Percentiles rank a stretch among this genome's conserved stretches.
Conservation (phyloP, 768 basidiomycete genomes). For the Auriscalpium microsporum region DNA sequence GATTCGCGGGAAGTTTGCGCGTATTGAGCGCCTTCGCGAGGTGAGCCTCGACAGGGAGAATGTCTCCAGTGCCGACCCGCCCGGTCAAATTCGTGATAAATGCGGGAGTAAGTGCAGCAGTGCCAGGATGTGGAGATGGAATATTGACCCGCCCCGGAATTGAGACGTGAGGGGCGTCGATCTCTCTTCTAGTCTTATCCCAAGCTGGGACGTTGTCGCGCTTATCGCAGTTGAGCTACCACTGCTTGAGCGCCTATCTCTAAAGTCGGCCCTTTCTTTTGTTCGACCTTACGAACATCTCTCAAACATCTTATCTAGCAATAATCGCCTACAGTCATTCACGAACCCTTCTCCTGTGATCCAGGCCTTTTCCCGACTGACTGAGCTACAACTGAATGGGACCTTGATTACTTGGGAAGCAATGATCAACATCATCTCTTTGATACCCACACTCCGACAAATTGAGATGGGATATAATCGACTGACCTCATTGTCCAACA, state of each 20-base stretch:
- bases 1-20: slow-evolving; percentile 60
- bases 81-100: slow-evolving; percentile 42
- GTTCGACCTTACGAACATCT: not conserved
- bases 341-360: slow-evolving; percentile 23
- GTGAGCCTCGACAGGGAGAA: slow-evolving; percentile 68
- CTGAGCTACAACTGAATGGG: slow-evolving; percentile 65
- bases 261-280: slow-evolving; percentile 57
- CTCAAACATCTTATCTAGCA: slow-evolving; percentile 3
- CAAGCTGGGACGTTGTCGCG: slow-evolving; percentile 63
- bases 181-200: slow-evolving; percentile 66
- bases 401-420: slow-evolving; percentile 69
- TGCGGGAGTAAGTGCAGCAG: slow-evolving; percentile 56
- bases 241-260: slow-evolving; percentile 50
- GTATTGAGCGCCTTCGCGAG: slow-evolving; percentile 61
- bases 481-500: slow-evolving; percentile 28
- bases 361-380: slow-evolving; percentile 41
- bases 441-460: slow-evolving; percentile 45
- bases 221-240: slow-evolving; percentile 55
- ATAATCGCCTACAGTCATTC: slow-evolving; percentile 51
- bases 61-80: slow-evolving; percentile 44
- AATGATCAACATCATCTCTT: slow-evolving; percentile 38
- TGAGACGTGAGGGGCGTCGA: slow-evolving; percentile 52
- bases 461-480: slow-evolving; percentile 71
- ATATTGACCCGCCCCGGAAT: not conserved
- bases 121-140: slow-evolving; percentile 11